phyloP scores from a whole-genome alignment of 768 basidiomycete genomes.

The Hydnomerulius pinastri region DNA sequence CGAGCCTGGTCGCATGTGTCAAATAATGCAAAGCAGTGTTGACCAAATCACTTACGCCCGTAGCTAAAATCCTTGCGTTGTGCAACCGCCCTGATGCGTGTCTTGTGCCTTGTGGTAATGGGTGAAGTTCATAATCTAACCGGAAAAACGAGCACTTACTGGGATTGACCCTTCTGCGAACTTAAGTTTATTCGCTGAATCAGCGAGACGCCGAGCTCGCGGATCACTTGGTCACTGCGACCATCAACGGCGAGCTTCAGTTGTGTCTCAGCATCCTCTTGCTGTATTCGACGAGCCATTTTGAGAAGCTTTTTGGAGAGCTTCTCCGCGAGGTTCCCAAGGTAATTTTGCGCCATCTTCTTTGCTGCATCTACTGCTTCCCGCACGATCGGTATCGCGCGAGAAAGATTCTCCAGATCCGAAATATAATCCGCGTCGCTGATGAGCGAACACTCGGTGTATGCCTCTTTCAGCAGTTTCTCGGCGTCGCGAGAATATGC shows the following conservation, averaged over 20 bases:
- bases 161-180: slow-evolving; percentile 17
- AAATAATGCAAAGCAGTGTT: background rate
- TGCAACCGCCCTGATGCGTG: slow-evolving; percentile 14
- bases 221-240: slow-evolving; percentile 14
- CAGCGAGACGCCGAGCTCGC: slow-evolving; percentile 14
- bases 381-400: slow-evolving; percentile 14
- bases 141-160: slow-evolving; percentile 9
- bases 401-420: slow-evolving; percentile 18
- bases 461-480: slow-evolving; percentile 23
- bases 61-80: background rate
- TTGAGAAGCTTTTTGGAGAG: slow-evolving; percentile 13
- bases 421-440: slow-evolving; percentile 23
- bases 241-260: slow-evolving; percentile 14
- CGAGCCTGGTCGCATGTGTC: slow-evolving; percentile 9
- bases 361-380: slow-evolving; percentile 15
- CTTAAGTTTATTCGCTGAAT: slow-evolving; percentile 20
- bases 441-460: slow-evolving; percentile 19
- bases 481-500: slow-evolving; percentile 15
- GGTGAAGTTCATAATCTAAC: background rate
- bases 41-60: slow-evolving; percentile 5
- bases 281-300: slow-evolving; percentile 15
- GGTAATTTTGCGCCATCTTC: slow-evolving; percentile 20
- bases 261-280: slow-evolving; percentile 18
- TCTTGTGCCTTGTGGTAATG: slow-evolving; percentile 11
- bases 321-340: slow-evolving; percentile 17